Conservation (phyloP, 2,329 filamentous ascomycete species). For the Penicillium polonicum region DNA sequence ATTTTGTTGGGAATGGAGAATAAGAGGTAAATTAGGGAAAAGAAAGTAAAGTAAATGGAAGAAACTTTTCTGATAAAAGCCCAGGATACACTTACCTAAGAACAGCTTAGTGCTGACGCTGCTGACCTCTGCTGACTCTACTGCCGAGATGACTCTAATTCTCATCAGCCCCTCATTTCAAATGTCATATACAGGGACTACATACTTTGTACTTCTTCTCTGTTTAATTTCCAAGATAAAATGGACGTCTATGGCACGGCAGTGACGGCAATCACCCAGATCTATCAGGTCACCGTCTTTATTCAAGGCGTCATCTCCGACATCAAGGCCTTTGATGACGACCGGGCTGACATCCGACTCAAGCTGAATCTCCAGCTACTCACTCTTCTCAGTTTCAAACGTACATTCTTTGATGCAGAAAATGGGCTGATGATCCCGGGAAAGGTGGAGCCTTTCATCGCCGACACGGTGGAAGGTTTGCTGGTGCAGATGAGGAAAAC, state of each 20-base stretch:
- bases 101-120: not conserved
- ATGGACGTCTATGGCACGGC: constrained; percentile 34
- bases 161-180: not conserved
- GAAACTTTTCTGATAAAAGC: too few species aligned
- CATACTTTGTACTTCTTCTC: too few species aligned
- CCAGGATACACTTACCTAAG: too few species aligned
- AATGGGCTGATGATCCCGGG: constrained; percentile 27
- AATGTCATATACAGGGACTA: too few species aligned
- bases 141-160: too few species aligned
- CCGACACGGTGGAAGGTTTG: constrained; percentile 21
- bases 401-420: constrained; percentile 21
- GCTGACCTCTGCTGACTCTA: not conserved
- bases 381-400: constrained; percentile 27
- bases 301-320: constrained; percentile 33
- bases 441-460: constrained; percentile 20
- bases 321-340: constrained; percentile 28
- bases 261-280: constrained; percentile 27
- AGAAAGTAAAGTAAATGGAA: too few species aligned
- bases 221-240: not conserved
- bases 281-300: constrained; percentile 31
- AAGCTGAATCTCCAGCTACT: constrained; percentile 28
- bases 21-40: too few species aligned
- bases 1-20: not conserved
- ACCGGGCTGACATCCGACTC: constrained; percentile 25
- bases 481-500: constrained; percentile 25